Percentiles rank a stretch among this genome's conserved stretches.
These are phyloP conservation scores for Luzula sylvatica DNA, from an alignment of 176 grass and related monocot species.

Conservation along the genomic window DNA sequence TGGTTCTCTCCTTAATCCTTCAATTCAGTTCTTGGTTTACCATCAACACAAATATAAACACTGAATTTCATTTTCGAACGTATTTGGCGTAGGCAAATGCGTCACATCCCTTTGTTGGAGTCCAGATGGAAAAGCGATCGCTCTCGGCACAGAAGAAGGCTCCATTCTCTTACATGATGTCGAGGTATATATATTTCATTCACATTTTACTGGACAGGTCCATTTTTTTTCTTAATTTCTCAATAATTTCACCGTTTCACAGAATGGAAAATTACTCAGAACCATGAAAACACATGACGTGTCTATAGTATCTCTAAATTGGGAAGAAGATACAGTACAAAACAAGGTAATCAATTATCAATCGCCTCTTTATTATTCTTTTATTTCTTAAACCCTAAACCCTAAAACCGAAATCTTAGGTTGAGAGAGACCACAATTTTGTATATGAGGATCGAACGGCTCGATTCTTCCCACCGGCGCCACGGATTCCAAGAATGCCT, in stretches of 20 bases:
- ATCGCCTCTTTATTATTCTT: constrained; percentile 4
- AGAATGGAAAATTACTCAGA: constrained; percentile 92
- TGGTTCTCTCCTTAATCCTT: constrained; percentile 28
- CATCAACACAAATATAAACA: neutral
- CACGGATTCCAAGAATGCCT: constrained; percentile 75
- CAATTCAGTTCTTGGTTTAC: neutral
- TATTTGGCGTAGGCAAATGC: constrained; percentile 45
- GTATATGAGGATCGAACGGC: constrained; percentile 79
- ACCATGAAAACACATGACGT: constrained; percentile 56
- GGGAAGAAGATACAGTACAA: constrained; percentile 54
- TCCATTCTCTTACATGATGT: constrained; percentile 83
- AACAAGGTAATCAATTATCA: constrained; percentile 35
- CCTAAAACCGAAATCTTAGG: constrained; percentile 30
- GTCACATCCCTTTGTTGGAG: constrained; percentile 95
- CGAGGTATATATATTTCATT: constrained; percentile 43
- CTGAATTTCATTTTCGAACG: neutral
- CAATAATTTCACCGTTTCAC: constrained; percentile 32
- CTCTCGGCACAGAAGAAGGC: constrained; percentile 80
- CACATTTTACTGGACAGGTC: no score
- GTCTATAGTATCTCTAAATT: constrained; percentile 83
- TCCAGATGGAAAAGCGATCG: constrained; percentile 88
- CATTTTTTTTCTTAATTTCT: neutral
- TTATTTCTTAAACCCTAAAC: neutral
- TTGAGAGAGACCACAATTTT: constrained; percentile 42
- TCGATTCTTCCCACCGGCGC: constrained; percentile 91